Evolutionary conservation across 163 green algal genomes (phyloP).

Genomic region (Prototheca cutis): DNA sequence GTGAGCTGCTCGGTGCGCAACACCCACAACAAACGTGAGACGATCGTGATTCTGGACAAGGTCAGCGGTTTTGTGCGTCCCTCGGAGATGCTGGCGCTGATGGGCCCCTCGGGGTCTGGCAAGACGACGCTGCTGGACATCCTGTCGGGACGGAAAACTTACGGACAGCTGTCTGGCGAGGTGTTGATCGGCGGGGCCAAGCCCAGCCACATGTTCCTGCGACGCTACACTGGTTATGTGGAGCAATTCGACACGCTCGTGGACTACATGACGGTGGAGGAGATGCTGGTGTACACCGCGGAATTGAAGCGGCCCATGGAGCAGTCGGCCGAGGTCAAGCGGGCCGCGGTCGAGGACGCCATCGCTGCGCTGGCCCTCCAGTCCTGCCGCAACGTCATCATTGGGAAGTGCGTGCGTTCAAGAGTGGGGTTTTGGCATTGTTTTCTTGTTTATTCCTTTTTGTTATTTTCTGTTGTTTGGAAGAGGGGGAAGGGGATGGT

Average conservation of each 20-base stretch:
- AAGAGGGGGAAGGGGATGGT: too few relatives aligned
- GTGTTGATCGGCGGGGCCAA: slow-evolving; percentile 38
- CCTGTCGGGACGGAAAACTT: slow-evolving; percentile 42
- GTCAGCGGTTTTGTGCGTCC: slow-evolving; percentile 51
- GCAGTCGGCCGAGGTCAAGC: slow-evolving; percentile 41
- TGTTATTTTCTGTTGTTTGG: too few relatives aligned
- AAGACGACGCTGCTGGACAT: slow-evolving; percentile 71
- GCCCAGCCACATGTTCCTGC: slow-evolving; percentile 49
- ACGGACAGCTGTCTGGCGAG: slow-evolving; percentile 26
- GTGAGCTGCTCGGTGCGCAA: slow-evolving; percentile 52
- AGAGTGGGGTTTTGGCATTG: too few relatives aligned
- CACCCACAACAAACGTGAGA: slow-evolving; percentile 39
- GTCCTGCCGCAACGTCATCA: slow-evolving; percentile 43
- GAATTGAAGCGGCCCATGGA: slow-evolving; percentile 60
- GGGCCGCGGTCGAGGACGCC: slow-evolving; percentile 47
- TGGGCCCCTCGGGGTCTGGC: slow-evolving; percentile 43
- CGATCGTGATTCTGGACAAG: slow-evolving; percentile 44
- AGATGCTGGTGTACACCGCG: slow-evolving; percentile 85
- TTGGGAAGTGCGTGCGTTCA: slow-evolving; percentile 38
- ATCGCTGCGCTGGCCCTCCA: slow-evolving; percentile 55
- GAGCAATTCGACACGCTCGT: slow-evolving; percentile 29
- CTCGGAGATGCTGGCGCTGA: slow-evolving; percentile 32
- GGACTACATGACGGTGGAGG: slow-evolving; percentile 23
- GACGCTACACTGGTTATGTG: slow-evolving; percentile 57
- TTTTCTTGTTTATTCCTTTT: too few relatives aligned